Percentiles rank a stretch among this genome's conserved stretches.
These are phyloP conservation scores for Cunninghamia lanceolata DNA, from an alignment of 75 land plant species.

Conservation along the genomic window DNA sequence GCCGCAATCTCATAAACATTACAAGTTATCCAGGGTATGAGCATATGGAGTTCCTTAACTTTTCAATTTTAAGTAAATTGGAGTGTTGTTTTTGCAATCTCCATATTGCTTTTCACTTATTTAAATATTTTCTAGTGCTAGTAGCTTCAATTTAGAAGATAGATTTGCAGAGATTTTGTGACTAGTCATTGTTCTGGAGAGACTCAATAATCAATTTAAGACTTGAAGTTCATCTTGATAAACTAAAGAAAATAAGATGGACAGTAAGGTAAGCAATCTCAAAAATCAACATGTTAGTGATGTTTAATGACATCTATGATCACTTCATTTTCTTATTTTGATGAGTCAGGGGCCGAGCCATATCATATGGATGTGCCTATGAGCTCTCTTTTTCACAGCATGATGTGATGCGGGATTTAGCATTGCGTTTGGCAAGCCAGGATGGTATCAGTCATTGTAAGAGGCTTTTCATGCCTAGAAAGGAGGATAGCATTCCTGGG, in stretches of 20 bases:
- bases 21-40: conserved; percentile 26
- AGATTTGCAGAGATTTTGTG: background rate
- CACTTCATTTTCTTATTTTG: background rate
- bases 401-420: conserved; percentile 64
- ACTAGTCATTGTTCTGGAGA: background rate
- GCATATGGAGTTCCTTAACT: background rate
- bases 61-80: background rate
- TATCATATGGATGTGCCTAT: conserved; percentile 27
- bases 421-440: conserved; percentile 31
- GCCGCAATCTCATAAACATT: conserved; percentile 47
- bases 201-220: background rate
- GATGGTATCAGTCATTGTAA: conserved; percentile 18
- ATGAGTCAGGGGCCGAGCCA: background rate
- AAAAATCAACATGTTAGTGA: background rate
- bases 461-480: conserved; percentile 54
- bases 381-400: conserved; percentile 58
- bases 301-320: background rate
- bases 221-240: background rate
- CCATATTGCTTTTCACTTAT: background rate
- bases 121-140: background rate
- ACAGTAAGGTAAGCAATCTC: too few relatives aligned
- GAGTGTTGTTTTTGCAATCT: background rate
- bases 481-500: conserved; percentile 43
- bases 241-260: background rate
- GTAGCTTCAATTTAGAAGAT: background rate